Percentiles rank a stretch among this genome's conserved stretches.
Evolutionary conservation across 2,329 filamentous ascomycete genomes (phyloP).

Genomic region (Blastomyces gilchristii): DNA sequence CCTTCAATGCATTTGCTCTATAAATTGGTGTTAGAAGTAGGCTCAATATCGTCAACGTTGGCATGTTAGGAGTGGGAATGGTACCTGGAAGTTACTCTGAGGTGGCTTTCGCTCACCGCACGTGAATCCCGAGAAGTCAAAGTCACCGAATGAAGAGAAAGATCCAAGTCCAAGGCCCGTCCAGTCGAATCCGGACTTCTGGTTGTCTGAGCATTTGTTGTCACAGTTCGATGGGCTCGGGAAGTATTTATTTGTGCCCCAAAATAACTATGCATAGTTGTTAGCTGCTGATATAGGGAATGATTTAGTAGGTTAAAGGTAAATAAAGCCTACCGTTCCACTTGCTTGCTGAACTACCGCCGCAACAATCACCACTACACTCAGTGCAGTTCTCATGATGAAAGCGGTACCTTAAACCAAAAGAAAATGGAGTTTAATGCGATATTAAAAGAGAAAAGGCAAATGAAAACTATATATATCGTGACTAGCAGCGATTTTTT

Average conservation of each 20-base stretch:
- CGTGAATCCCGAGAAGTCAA: conserved; percentile 62
- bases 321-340: conserved; percentile 17
- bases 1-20: conserved; percentile 54
- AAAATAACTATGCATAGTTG: conserved; percentile 27
- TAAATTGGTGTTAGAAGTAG: conserved; percentile 39
- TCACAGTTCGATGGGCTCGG: conserved; percentile 59
- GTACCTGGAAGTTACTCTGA: conserved; percentile 17
- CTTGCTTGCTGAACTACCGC: conserved; percentile 20
- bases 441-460: conserved; percentile 7
- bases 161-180: conserved; percentile 49
- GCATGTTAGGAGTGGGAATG: background rate
- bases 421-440: background rate
- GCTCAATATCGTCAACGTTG: conserved; percentile 22
- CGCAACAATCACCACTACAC: conserved; percentile 15
- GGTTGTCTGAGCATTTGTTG: conserved; percentile 65
- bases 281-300: conserved; percentile 1
- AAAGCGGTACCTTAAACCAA: conserved; percentile 4
- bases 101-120: conserved; percentile 46
- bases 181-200: conserved; percentile 65
- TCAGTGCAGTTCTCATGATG: conserved; percentile 18
- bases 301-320: background rate
- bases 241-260: conserved; percentile 48
- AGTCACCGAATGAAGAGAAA: conserved; percentile 59
- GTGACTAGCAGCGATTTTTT: conserved; percentile 14
- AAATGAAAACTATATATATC: conserved; percentile 10